phyloP scores from a whole-genome alignment of 2,329 filamentous ascomycete species.

The Pseudogymnoascus sp. region DNA sequence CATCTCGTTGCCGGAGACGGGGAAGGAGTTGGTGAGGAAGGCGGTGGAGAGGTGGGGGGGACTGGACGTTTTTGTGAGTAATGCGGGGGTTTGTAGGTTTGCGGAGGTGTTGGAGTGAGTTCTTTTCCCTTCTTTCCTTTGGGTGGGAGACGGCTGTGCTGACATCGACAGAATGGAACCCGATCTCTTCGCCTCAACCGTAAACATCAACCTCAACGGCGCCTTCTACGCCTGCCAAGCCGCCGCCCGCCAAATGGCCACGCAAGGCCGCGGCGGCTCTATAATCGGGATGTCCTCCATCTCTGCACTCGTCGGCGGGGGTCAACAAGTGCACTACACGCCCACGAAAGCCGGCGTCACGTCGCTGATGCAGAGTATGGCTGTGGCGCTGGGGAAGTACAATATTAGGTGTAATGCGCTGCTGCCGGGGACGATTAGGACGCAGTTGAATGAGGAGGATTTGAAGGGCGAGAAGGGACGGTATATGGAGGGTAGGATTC shows the following conservation, averaged over 20 bases:
- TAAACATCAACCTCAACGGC: slow-evolving; percentile 75
- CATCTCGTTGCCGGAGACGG: slow-evolving; percentile 67
- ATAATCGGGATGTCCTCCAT: slow-evolving; percentile 74
- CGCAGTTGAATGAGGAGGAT: slow-evolving; percentile 79
- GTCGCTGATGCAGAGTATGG: slow-evolving; percentile 75
- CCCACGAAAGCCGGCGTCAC: slow-evolving; percentile 80
- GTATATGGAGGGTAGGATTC: slow-evolving; percentile 78
- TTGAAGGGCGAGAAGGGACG: slow-evolving; percentile 62
- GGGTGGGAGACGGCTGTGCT: neutral
- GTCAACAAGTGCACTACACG: slow-evolving; percentile 75
- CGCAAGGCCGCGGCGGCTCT: slow-evolving; percentile 59
- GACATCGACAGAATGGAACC: slow-evolving; percentile 47
- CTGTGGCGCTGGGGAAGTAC: slow-evolving; percentile 69
- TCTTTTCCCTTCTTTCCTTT: slow-evolving; percentile 13
- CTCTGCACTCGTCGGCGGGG: slow-evolving; percentile 69
- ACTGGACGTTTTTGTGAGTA: slow-evolving; percentile 75
- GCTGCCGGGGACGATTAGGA: slow-evolving; percentile 74
- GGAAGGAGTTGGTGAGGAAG: slow-evolving; percentile 56
- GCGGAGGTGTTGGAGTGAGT: slow-evolving; percentile 70
- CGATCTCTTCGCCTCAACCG: slow-evolving; percentile 62
- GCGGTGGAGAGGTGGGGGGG: slow-evolving; percentile 56
- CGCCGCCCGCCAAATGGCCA: slow-evolving; percentile 74
- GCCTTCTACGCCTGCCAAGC: slow-evolving; percentile 86
- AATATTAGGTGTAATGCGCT: slow-evolving; percentile 76
- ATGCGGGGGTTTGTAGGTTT: slow-evolving; percentile 84